phyloP scores from a whole-genome alignment of 2,329 filamentous ascomycete genomes.

The Diaporthe ilicicola region DNA sequence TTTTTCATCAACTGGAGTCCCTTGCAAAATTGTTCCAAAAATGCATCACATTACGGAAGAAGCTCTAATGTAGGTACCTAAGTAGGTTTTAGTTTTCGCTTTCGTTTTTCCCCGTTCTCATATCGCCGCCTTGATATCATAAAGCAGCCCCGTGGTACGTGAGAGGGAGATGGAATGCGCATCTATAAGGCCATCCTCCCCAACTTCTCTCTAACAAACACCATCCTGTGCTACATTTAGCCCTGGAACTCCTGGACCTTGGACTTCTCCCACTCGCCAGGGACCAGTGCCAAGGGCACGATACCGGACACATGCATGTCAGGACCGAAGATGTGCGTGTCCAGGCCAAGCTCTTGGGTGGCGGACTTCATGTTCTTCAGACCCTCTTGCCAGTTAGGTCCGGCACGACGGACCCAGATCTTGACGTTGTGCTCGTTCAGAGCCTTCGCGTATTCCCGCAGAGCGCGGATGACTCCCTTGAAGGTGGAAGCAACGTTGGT shows the following conservation, averaged over 20 bases:
- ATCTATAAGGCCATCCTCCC: slow-evolving; percentile 30
- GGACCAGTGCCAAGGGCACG: slow-evolving; percentile 85
- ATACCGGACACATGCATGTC: slow-evolving; percentile 99
- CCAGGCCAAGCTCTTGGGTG: slow-evolving; percentile 88
- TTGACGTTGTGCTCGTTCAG: slow-evolving; percentile 96
- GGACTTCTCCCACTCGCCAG: slow-evolving; percentile 70
- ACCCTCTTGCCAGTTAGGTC: slow-evolving; percentile 99
- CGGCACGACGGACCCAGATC: slow-evolving; percentile 92
- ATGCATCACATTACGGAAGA: slow-evolving; percentile 29
- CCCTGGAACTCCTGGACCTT: slow-evolving; percentile 68
- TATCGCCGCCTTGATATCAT: slow-evolving; percentile 28
- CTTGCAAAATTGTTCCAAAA: background rate
- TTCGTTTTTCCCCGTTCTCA: slow-evolving; percentile 6
- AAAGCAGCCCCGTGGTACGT: slow-evolving; percentile 27
- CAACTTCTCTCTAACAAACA: slow-evolving; percentile 31
- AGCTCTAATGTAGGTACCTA: slow-evolving; percentile 32
- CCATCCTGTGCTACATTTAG: slow-evolving; percentile 46
- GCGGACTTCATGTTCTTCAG: slow-evolving; percentile 99
- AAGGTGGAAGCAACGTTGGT: slow-evolving; percentile 99
- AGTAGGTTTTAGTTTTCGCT: slow-evolving; percentile 24
- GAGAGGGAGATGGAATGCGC: slow-evolving; percentile 34
- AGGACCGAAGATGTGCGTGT: slow-evolving; percentile 70
- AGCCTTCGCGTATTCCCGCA: slow-evolving; percentile 86
- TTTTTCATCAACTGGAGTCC: background rate
- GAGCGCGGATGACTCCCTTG: slow-evolving; percentile 98